Evolutionary conservation across 768 basidiomycete species (phyloP), one percentile per base, ranked within the genome.

Genomic region (Lactifluus echinatus): DNA sequence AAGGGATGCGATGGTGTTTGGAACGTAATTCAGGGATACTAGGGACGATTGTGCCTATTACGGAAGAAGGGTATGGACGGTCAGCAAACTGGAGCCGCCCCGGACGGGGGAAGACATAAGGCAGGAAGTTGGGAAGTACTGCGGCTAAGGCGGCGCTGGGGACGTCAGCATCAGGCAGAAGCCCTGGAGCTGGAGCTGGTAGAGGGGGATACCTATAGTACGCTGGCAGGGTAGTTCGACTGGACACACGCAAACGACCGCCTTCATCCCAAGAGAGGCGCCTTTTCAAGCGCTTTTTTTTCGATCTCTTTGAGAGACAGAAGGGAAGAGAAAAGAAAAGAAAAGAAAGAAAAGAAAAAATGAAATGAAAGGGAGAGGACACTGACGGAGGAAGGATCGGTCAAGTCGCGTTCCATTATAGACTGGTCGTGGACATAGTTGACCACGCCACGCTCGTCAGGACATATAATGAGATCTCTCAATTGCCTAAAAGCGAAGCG

Each of bases 391-490:
- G 75, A 69, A 3, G 79, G 76, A 33, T 67, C 63, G 43, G 74
- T 67, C 8, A 86, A 66, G 67, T 86, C 77, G 52, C 83, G 83
- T 61, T 87, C 84, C 23, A 83, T 70, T 50, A 88, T 81, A 26
- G 76, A 73, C 34, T 69, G 65, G 8, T 68, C 68, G 24, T 78
- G 78, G 2, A 85, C 73, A 62, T 85, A 88, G 68, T 81, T 83
- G 36, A 88, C 77, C 5, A 83, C 66, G 2, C 86, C 85, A 12
- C 77, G 72, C 61, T 83, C 79, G 5, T 79, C 74, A 1, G 87
- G 88, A 68, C 87, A 89, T 57, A 87, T 79, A 49, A 90, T 70
- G 48, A 92, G 79, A 72, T 92, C 88, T 34, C 89, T 79, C 28
- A 92, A 73, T 71, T 92, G 89, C 26, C 86, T 87, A 69, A 55